Evolutionary conservation across 2,329 filamentous ascomycete genomes (phyloP), one percentile per base, ranked within the genome.

Genomic region (Canariomyces notabilis): DNA sequence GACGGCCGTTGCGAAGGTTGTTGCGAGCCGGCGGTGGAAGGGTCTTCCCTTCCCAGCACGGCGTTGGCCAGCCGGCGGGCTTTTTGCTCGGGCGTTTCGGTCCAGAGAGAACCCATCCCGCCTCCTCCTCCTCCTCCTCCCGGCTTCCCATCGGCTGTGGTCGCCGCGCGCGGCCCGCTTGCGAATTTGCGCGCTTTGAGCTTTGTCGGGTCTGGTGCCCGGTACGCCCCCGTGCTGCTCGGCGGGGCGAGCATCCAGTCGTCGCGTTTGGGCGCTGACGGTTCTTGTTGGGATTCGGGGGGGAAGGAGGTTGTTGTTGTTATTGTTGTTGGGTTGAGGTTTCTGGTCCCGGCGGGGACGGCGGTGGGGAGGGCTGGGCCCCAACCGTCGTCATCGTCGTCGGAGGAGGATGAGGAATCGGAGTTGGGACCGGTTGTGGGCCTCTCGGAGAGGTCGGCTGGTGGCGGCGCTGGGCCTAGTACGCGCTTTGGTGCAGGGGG

Each of bases 71-170:
- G 68, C 32, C 88, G 77, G 64, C 85, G 83, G 48, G 87, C 80
- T 65, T 94, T 95, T 67, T 96, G 79, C 62, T 91, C 87, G 0
- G 89, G 87, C 7, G 89, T 95, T 65, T 97, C 91, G 1, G 88
- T 90, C 91, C 91, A 97, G 35, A 91, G 80, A 18, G 80, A 81
- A 60, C 79, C 77, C 37, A 88, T n/a, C n/a, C n/a, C n/a, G n/a
- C n/a, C n/a, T n/a, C n/a, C n/a, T n/a, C n/a, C n/a, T n/a, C n/a
- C n/a, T n/a, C n/a, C 75, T 11, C 75, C 75, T 51, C 70, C 70
- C 15, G 50, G 50, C 21, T 58, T 54, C 7, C 59, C 63, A 4
- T 63, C 65, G 8, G 26, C 8, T 8, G 26, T 11, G 9, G 63
- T 58, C 4, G 63, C 61, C 2, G 68, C 64, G n/a, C 65, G 65